Evolutionary conservation across 2,329 filamentous ascomycete genomes (phyloP).

Genomic region (Massarina eburnea): DNA sequence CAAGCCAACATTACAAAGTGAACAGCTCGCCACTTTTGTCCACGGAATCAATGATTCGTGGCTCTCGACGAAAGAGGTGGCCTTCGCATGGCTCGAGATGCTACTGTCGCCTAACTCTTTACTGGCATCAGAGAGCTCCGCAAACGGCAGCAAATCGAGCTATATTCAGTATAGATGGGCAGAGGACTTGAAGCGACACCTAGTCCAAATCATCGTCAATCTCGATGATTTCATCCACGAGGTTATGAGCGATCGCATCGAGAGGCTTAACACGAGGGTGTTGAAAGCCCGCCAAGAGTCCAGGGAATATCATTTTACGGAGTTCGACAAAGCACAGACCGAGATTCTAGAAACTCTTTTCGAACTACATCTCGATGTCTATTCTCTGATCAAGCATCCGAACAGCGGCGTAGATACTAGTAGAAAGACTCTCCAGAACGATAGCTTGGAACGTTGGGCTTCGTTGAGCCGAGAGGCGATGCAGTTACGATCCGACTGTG

Average conservation of each 20-base stretch:
- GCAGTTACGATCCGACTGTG: slow-evolving; percentile 35
- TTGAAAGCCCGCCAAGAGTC: slow-evolving; percentile 21
- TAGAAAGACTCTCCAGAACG: slow-evolving; percentile 57
- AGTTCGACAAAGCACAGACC: slow-evolving; percentile 43
- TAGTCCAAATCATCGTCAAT: slow-evolving; percentile 55
- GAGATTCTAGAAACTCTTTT: slow-evolving; percentile 63
- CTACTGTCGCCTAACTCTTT: slow-evolving; percentile 50
- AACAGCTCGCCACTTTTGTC: slow-evolving; percentile 46
- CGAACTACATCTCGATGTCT: slow-evolving; percentile 68
- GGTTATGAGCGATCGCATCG: slow-evolving; percentile 40
- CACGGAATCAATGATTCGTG: slow-evolving; percentile 50
- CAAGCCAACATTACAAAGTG: slow-evolving; percentile 44
- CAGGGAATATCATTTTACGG: slow-evolving; percentile 20
- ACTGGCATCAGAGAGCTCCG: slow-evolving; percentile 12
- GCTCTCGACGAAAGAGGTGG: slow-evolving; percentile 54
- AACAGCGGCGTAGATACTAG: slow-evolving; percentile 57
- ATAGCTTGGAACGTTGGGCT: slow-evolving; percentile 64
- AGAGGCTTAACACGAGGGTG: slow-evolving; percentile 28
- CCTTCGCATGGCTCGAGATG: slow-evolving; percentile 56
- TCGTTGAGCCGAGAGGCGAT: slow-evolving; percentile 59
- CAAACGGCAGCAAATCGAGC: slow-evolving; percentile 41
- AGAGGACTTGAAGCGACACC: slow-evolving; percentile 56
- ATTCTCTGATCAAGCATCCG: slow-evolving; percentile 63
- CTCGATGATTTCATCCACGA: slow-evolving; percentile 58
- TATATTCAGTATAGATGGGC: slow-evolving; percentile 60